phyloP scores from a whole-genome alignment of 495 filamentous ascomycete species.

The Talaromyces trachyspermus region DNA sequence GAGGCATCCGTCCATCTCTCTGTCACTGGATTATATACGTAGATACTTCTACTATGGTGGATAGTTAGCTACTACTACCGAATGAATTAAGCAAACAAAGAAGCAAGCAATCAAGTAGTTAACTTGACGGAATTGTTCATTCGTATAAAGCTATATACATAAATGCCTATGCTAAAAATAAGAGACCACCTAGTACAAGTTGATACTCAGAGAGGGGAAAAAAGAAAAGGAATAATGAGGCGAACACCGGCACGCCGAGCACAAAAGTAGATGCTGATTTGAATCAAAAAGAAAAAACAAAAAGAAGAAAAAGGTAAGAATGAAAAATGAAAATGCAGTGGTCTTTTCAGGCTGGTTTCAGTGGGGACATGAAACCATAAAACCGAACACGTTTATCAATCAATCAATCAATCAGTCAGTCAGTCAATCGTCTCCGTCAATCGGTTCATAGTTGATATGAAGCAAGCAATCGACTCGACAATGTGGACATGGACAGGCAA shows the following conservation, averaged over 20 bases:
- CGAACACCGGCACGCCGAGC: conserved; percentile 8
- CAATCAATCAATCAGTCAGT: conserved; percentile 6
- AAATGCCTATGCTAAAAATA: conserved; percentile 1
- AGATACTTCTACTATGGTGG: too few species aligned
- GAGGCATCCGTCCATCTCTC: too few species aligned
- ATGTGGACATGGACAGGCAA: too few species aligned
- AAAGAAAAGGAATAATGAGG: not conserved
- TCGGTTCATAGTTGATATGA: too few species aligned
- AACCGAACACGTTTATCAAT: too few species aligned
- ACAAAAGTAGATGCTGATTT: not conserved
- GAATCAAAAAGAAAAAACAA: not conserved
- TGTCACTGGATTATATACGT: too few species aligned
- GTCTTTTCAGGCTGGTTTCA: not conserved
- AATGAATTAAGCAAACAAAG: too few species aligned
- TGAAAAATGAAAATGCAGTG: conserved; percentile 1
- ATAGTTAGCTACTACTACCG: too few species aligned
- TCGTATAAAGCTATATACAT: not conserved
- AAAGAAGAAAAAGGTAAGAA: not conserved
- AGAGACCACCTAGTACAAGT: not conserved
- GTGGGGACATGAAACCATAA: too few species aligned
- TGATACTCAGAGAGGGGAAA: not conserved
- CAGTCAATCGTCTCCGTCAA: conserved; percentile 1
- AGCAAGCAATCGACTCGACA: too few species aligned
- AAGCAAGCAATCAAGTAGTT: too few species aligned
- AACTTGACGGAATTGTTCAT: too few species aligned